These are phyloP conservation scores for Trichophaea hybrida DNA, from an alignment of 2,329 filamentous ascomycete genomes.

Conservation along the genomic window DNA sequence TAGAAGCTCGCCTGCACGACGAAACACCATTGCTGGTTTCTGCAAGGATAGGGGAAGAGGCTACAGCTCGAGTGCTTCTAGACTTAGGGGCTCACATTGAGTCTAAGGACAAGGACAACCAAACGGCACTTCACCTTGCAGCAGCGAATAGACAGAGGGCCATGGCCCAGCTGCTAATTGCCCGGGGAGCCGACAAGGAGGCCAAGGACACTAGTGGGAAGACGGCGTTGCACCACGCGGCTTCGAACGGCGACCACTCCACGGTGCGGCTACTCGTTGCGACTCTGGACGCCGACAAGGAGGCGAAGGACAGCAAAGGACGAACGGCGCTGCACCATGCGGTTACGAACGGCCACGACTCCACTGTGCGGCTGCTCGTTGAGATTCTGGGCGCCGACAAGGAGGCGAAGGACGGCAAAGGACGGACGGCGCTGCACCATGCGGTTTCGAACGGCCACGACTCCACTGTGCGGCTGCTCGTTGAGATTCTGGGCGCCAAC, in stretches of 20 bases:
- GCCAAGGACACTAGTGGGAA: constrained; percentile 14
- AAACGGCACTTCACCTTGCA: constrained; percentile 9
- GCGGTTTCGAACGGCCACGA: too few relatives aligned
- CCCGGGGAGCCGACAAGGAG: constrained; percentile 8
- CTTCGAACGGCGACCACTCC: constrained; percentile 27
- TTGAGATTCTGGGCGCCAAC: too few relatives aligned
- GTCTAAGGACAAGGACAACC: background rate
- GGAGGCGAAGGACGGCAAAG: too few relatives aligned
- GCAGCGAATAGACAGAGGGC: constrained; percentile 8
- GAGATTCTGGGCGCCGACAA: too few relatives aligned
- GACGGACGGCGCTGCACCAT: too few relatives aligned
- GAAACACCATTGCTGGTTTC: background rate
- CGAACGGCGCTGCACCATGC: too few relatives aligned
- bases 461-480: too few relatives aligned
- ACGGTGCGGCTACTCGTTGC: constrained; percentile 28
- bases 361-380: too few relatives aligned
- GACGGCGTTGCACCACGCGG: constrained; percentile 29
- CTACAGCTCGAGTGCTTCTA: background rate
- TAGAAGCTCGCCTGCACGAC: background rate
- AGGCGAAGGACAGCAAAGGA: constrained; percentile 26
- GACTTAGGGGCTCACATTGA: background rate
- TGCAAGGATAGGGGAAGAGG: background rate
- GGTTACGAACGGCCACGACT: too few relatives aligned
- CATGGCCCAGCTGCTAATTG: constrained; percentile 6
- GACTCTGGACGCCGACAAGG: constrained; percentile 23